Evolutionary conservation across 257 asterid genomes (phyloP).

Genomic region (Pogostemon cablin): DNA sequence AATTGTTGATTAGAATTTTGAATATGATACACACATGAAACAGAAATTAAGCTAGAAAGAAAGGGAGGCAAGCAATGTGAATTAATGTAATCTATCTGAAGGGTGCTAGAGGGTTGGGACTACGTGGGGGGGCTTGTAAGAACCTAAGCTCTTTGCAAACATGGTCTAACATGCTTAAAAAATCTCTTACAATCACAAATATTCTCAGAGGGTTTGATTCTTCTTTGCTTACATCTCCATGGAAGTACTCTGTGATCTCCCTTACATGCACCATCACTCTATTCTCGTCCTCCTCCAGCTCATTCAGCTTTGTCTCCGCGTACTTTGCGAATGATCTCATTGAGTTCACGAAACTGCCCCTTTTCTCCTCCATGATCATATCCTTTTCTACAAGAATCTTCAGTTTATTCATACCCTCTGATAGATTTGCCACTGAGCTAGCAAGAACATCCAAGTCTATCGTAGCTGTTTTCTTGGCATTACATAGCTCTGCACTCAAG

Average conservation of each 20-base stretch:
- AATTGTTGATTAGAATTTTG: conserved; percentile 21
- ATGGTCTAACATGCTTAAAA: conserved; percentile 77
- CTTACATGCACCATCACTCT: conserved; percentile 63
- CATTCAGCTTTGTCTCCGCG: conserved; percentile 64
- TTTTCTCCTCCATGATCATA: conserved; percentile 48
- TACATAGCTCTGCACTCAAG: conserved; percentile 74
- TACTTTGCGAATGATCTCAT: conserved; percentile 62
- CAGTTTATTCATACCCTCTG: conserved; percentile 52
- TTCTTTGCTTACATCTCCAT: conserved; percentile 86
- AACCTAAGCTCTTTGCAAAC: conserved; percentile 87
- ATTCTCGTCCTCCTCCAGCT: conserved; percentile 71
- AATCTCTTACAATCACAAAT: conserved; percentile 91
- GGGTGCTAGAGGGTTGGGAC: conserved; percentile 73
- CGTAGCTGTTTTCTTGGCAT: conserved; percentile 90
- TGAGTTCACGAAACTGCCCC: conserved; percentile 57
- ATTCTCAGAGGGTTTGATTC: conserved; percentile 78
- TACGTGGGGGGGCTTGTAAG: conserved; percentile 45
- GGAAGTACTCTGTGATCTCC: conserved; percentile 89
- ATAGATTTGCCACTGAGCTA: conserved; percentile 66
- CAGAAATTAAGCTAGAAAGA: conserved; percentile 37
- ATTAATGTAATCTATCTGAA: conserved; percentile 45
- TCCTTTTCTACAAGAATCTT: conserved; percentile 45
- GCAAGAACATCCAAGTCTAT: conserved; percentile 85
- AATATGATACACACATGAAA: conserved; percentile 22
- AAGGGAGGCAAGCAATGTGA: conserved; percentile 23